Evolutionary conservation across 352 stramenopile species (phyloP).

Genomic region (Phytophthora pseudosyringae): DNA sequence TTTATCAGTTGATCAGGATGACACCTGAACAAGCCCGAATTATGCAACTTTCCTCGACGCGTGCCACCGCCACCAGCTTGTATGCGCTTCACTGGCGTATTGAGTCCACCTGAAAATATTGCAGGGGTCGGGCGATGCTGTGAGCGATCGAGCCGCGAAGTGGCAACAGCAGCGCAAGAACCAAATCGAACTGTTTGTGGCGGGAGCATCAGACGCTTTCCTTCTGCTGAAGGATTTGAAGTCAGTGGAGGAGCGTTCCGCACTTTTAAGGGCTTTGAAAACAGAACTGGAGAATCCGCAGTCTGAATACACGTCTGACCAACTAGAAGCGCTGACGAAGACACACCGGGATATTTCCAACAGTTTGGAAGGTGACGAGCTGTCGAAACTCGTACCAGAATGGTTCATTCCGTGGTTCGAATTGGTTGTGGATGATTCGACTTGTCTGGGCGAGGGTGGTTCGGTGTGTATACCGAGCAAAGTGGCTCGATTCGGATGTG

Average conservation of each 20-base stretch:
- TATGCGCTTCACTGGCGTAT: constrained; percentile 11
- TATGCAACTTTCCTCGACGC: constrained; percentile 2
- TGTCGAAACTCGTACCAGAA: not conserved
- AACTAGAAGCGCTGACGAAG: constrained; percentile 2
- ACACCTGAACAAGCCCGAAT: constrained; percentile 10
- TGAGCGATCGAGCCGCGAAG: not conserved
- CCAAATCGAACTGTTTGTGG: not conserved
- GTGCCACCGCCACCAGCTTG: constrained; percentile 4
- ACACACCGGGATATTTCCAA: not conserved
- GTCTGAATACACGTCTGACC: constrained; percentile 1
- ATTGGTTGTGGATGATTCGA: constrained; percentile 11
- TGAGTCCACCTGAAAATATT: not conserved
- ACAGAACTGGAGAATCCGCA: constrained; percentile 2
- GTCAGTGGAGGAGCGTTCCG: not conserved
- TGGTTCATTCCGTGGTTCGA: constrained; percentile 25
- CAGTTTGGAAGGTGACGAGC: not conserved
- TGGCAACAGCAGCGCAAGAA: constrained; percentile 3
- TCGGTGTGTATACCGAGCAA: constrained; percentile 6
- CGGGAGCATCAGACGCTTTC: not conserved
- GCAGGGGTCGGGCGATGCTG: not conserved
- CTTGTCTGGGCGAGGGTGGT: not conserved
- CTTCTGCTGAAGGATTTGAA: constrained; percentile 13
- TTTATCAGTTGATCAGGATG: constrained; percentile 3
- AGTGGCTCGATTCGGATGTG: constrained; percentile 20
- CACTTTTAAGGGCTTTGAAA: not conserved